Base-by-base conservation (phyloP, 257 asterid genomes). In the Solanum medicagineum region DNA sequence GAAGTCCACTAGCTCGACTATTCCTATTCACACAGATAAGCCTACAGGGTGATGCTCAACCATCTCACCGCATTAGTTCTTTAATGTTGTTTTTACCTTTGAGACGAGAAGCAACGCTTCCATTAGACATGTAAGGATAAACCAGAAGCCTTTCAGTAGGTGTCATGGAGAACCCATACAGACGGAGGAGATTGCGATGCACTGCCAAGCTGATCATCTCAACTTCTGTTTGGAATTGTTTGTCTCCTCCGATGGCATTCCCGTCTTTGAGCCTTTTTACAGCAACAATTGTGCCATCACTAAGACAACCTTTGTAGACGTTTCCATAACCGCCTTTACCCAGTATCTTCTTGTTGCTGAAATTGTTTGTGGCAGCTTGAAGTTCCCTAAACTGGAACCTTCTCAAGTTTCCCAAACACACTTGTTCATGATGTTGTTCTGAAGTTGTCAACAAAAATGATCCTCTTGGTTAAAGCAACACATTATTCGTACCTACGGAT, bases 131-230 rank as follows among this genome's bases (percentile, higher is more conserved):
- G 85, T 91, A 95, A 17, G 99, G 99, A 84, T 96, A 95, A 45
- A 96, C 93, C 16, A 96, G 90, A 81, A 96, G 97, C 87, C 95
- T 93, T 88, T 96, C 98, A 0, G 91, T 84, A 22, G 95, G 86
- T 19, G 98, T 94, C 32, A 91, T 88, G 89, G 97, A 94, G 77
- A 95, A 96, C 4, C 99, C 99, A 8, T 93, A 94, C 5, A 96
- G 87, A 12, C 97, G 90, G 24, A 96, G 98, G 81, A 95, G 97
- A 84, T 96, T 93, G 56, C 98, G 86, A 77, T 96, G 99, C 10
- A 96, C 98, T 0, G 99, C 99, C 5, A 96, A 92, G 89, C 98
- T 95, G 88, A 96, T 96, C 97, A 96, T 93, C 86, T 93, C 96
- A 2, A 96, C 93, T 85, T 96, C 99, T 6, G 99, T 96, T 89